These are phyloP conservation scores for Puya raimondii DNA, from an alignment of 176 grass and related monocot genomes.

Conservation along the genomic window DNA sequence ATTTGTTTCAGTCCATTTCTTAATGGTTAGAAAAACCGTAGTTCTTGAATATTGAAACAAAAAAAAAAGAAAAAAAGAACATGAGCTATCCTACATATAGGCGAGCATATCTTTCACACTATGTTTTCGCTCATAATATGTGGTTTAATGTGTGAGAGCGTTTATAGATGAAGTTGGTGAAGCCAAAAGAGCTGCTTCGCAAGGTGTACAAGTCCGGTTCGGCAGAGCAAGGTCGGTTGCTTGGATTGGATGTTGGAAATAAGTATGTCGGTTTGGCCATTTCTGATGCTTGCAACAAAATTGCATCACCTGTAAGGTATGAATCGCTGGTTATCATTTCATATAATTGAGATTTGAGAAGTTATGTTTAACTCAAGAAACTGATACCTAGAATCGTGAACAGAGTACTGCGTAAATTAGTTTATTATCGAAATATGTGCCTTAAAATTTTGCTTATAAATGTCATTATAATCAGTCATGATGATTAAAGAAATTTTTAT, in stretches of 20 bases:
- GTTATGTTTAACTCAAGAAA: too few species aligned
- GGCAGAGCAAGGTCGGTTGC: constrained; percentile 28
- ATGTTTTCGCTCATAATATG: neutral
- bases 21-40: neutral
- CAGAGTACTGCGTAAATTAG: too few species aligned
- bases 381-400: too few species aligned
- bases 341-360: too few species aligned
- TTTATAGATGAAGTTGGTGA: constrained; percentile 56
- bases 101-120: neutral
- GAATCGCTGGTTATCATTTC: neutral
- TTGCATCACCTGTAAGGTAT: constrained; percentile 66
- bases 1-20: neutral
- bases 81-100: too few species aligned
- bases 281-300: constrained; percentile 53
- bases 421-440: too few species aligned
- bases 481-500: too few species aligned
- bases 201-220: constrained; percentile 39
- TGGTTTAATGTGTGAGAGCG: neutral
- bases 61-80: too few species aligned
- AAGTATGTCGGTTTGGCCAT: constrained; percentile 76
- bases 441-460: too few species aligned
- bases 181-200: constrained; percentile 42
- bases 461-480: too few species aligned
- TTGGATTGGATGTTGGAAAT: constrained; percentile 77
- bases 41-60: too few species aligned